Conservation (phyloP, 176 grass and related monocot genomes). For the Areca catechu region DNA sequence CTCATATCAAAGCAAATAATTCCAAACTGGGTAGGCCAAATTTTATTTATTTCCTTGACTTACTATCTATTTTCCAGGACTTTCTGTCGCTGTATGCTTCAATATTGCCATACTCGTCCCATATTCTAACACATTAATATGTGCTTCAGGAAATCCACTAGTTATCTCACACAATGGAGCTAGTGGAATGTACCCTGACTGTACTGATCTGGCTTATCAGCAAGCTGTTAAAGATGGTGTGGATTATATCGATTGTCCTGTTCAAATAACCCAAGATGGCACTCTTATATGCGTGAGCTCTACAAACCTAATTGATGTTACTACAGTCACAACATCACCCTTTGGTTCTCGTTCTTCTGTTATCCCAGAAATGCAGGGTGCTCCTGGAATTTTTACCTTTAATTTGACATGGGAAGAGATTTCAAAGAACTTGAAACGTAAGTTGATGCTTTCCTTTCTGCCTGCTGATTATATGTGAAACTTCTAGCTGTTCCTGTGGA, state of each 20-base stretch:
- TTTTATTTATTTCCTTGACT: constrained; percentile 1
- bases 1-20: constrained; percentile 33
- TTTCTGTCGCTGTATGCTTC: background rate
- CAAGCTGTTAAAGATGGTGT: constrained; percentile 57
- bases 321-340: constrained; percentile 32
- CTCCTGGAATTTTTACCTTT: constrained; percentile 63
- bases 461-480: background rate
- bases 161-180: constrained; percentile 78
- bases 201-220: constrained; percentile 62
- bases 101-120: background rate
- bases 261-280: constrained; percentile 72
- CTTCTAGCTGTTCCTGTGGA: background rate
- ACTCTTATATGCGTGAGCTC: constrained; percentile 81
- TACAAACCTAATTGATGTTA: constrained; percentile 35
- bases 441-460: constrained; percentile 15
- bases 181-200: constrained; percentile 74
- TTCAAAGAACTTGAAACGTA: constrained; percentile 43
- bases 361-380: constrained; percentile 18
- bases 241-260: constrained; percentile 73
- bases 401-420: constrained; percentile 69
- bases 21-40: constrained; percentile 51
- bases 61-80: background rate
- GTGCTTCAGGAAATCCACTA: constrained; percentile 39
- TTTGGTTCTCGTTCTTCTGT: constrained; percentile 26
- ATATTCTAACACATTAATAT: background rate